These are phyloP conservation scores for Urochloa ruziziensis DNA, from an alignment of 176 grass and related monocot species.

Conservation along the genomic window DNA sequence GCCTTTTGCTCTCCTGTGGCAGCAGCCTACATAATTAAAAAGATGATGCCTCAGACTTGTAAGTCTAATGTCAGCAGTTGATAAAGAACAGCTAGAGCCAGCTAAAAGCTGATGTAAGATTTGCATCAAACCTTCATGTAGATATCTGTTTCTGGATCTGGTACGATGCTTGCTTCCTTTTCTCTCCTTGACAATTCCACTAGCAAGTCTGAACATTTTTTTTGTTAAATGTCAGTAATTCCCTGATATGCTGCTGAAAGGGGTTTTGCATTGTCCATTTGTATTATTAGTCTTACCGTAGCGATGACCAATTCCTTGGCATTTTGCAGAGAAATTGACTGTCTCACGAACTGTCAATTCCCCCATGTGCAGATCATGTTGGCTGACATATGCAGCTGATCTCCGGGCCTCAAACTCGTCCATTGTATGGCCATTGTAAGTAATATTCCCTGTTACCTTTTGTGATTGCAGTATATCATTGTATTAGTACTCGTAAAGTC, in stretches of 20 bases:
- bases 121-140: slow-evolving; percentile 68
- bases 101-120: background rate
- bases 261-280: background rate
- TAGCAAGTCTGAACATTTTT: slow-evolving; percentile 48
- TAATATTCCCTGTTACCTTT: slow-evolving; percentile 50
- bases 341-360: slow-evolving; percentile 79
- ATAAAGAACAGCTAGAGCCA: background rate
- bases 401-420: slow-evolving; percentile 64
- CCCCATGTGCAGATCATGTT: slow-evolving; percentile 73
- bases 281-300: slow-evolving; percentile 40
- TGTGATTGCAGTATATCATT: background rate
- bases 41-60: background rate
- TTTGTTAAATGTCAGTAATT: background rate
- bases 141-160: slow-evolving; percentile 73
- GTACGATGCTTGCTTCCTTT: slow-evolving; percentile 73
- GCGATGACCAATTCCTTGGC: slow-evolving; percentile 63
- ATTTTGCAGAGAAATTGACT: slow-evolving; percentile 68
- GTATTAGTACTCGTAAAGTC: background rate
- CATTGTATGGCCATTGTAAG: slow-evolving; percentile 72
- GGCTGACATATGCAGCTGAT: slow-evolving; percentile 74
- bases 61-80: background rate
- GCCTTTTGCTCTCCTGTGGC: slow-evolving; percentile 71
- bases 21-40: slow-evolving; percentile 49
- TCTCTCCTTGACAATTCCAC: slow-evolving; percentile 74
- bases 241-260: background rate